These are phyloP conservation scores for Centrapalus pauciflorus DNA, from an alignment of 129 eudicot species.

Conservation along the genomic window DNA sequence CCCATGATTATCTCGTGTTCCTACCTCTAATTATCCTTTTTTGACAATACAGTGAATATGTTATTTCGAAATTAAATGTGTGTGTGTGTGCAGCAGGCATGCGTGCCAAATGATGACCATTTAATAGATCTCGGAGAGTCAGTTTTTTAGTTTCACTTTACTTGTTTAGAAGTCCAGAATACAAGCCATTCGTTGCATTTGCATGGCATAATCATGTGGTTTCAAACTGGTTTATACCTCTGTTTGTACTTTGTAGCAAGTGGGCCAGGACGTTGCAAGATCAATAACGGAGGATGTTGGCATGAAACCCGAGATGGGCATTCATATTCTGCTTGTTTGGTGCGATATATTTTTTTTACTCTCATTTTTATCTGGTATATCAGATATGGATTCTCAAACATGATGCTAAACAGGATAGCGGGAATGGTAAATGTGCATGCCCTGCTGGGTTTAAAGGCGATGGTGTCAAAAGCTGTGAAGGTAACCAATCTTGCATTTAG, in stretches of 20 bases:
- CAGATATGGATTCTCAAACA: background rate
- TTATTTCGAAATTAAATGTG: no score
- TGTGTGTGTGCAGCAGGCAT: no score
- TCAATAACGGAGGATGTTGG: constrained; percentile 97
- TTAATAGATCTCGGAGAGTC: background rate
- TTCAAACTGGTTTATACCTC: background rate
- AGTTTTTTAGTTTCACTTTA: background rate
- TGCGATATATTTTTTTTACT: background rate
- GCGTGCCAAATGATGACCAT: background rate
- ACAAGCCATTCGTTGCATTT: background rate
- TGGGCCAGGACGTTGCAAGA: constrained; percentile 92
- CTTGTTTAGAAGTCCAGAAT: background rate
- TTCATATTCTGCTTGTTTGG: constrained; percentile 84
- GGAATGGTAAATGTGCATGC: constrained; percentile 72
- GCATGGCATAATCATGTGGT: background rate
- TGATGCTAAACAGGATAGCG: constrained; percentile 49
- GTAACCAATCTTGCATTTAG: constrained; percentile 36
- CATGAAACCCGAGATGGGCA: constrained; percentile 66
- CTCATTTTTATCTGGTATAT: background rate
- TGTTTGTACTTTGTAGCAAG: constrained; percentile 55
- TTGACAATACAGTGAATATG: no score
- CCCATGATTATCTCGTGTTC: no score
- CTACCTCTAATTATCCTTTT: no score
- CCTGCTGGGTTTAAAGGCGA: constrained; percentile 89
- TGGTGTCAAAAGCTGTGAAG: constrained; percentile 78